Conservation (phyloP, 2,329 filamentous ascomycete genomes). For the Cladosporium velox region DNA sequence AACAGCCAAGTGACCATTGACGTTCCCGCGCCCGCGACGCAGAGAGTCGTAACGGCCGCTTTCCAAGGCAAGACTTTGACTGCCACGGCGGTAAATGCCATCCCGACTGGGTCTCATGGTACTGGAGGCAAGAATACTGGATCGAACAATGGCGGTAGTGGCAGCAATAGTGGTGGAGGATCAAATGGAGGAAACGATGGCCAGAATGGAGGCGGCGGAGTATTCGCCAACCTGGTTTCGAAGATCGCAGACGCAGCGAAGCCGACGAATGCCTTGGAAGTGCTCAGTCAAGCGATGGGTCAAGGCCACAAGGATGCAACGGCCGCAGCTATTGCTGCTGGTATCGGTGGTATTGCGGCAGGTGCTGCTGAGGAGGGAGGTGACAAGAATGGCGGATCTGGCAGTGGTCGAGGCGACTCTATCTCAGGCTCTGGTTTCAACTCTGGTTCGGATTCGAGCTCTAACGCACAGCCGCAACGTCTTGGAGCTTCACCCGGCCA, state of each 20-base stretch:
- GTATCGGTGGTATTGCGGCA: conserved; percentile 11
- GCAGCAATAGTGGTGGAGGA: neutral
- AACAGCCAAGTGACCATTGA: conserved; percentile 26
- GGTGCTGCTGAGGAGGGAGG: neutral
- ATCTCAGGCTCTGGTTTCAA: neutral
- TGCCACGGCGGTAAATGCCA: conserved; percentile 19
- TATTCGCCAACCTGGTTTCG: conserved; percentile 13
- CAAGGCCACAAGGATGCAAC: conserved; percentile 16
- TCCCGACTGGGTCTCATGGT: neutral
- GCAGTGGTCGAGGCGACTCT: conserved; percentile 17
- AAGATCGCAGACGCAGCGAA: conserved; percentile 11
- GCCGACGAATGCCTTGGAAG: conserved; percentile 13
- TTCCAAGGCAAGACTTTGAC: conserved; percentile 23
- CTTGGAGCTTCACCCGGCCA: conserved; percentile 18
- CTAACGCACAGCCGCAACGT: conserved; percentile 5
- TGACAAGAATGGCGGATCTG: conserved; percentile 8
- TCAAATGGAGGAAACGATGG: conserved; percentile 5
- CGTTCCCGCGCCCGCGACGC: conserved; percentile 20
- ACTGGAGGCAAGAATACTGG: neutral
- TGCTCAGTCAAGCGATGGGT: conserved; percentile 17
- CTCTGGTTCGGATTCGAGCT: conserved; percentile 18
- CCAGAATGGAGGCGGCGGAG: conserved; percentile 1
- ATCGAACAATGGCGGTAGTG: neutral
- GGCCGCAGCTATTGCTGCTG: conserved; percentile 19
- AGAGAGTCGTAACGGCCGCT: conserved; percentile 22